Evolutionary conservation across 495 filamentous ascomycete genomes (phyloP).

Genomic region (Podospora fimiseda): DNA sequence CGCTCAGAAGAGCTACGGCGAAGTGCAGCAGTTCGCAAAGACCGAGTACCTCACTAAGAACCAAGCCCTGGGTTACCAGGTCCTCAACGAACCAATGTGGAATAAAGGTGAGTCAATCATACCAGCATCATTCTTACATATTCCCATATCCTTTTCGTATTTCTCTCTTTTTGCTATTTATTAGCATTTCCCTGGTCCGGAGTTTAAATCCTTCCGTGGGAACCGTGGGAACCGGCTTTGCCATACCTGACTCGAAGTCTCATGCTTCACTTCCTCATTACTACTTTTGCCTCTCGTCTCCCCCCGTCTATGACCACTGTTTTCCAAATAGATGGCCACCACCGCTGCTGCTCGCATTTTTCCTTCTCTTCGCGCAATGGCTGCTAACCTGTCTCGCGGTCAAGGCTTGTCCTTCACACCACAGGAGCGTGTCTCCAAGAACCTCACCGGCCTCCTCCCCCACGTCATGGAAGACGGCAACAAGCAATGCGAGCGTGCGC

Average conservation of each 20-base stretch:
- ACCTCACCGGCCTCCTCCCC: slow-evolving; percentile 52
- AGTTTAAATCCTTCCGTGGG: not conserved
- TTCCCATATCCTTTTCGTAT: not conserved
- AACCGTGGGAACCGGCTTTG: not conserved
- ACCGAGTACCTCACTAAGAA: slow-evolving; percentile 45
- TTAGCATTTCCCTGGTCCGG: not conserved
- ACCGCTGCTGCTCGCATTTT: not conserved
- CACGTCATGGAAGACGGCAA: slow-evolving; percentile 49
- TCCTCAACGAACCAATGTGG: slow-evolving; percentile 51
- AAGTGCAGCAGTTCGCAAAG: slow-evolving; percentile 42
- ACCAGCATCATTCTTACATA: not conserved
- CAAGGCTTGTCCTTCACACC: slow-evolving; percentile 52
- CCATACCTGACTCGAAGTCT: not conserved
- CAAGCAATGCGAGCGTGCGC: slow-evolving; percentile 48
- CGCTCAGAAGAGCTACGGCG: slow-evolving; percentile 43
- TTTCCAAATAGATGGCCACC: not conserved
- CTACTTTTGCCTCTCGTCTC: not conserved
- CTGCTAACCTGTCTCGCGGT: slow-evolving; percentile 11
- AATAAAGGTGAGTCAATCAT: slow-evolving; percentile 46
- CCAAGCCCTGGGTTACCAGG: slow-evolving; percentile 48
- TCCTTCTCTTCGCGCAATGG: slow-evolving; percentile 4
- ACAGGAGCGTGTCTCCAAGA: slow-evolving; percentile 49
- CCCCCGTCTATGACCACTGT: not conserved
- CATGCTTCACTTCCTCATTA: not conserved
- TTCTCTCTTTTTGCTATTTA: not conserved